Conservation (phyloP, 176 grass and related monocot genomes). For the Eremochloa ophiuroides region DNA sequence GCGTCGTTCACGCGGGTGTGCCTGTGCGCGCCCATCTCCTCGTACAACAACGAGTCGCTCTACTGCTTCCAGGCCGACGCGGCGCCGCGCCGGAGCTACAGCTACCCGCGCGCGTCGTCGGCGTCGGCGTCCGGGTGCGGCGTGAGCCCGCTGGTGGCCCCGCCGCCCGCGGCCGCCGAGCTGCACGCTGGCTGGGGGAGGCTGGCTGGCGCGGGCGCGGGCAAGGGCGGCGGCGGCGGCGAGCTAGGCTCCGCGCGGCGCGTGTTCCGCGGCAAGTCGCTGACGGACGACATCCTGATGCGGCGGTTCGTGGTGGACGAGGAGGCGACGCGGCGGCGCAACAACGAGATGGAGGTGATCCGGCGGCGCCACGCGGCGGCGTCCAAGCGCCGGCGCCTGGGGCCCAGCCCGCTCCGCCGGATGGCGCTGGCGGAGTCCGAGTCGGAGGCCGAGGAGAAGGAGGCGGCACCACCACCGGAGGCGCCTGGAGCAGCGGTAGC, state of each 20-base stretch:
- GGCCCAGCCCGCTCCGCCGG: constrained; percentile 70
- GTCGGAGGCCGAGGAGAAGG: constrained; percentile 20
- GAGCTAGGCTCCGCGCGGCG: constrained; percentile 34
- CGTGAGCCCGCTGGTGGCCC: constrained; percentile 45
- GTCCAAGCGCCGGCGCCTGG: constrained; percentile 63
- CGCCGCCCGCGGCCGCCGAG: constrained; percentile 23
- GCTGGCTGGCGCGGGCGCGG: not conserved
- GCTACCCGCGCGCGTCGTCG: constrained; percentile 78
- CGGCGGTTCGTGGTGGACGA: constrained; percentile 91
- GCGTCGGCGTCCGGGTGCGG: constrained; percentile 37
- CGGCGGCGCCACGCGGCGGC: constrained; percentile 64
- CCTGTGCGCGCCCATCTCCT: constrained; percentile 90
- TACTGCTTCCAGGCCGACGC: constrained; percentile 70
- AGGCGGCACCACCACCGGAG: not conserved
- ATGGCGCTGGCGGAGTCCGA: constrained; percentile 66
- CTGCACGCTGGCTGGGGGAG: not conserved
- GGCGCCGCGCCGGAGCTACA: constrained; percentile 80
- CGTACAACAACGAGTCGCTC: constrained; percentile 71
- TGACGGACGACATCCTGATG: constrained; percentile 86
- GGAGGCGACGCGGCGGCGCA: constrained; percentile 72
- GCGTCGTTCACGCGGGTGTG: constrained; percentile 92
- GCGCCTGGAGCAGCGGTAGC: not conserved
- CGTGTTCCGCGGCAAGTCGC: constrained; percentile 91
- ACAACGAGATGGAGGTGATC: constrained; percentile 92
- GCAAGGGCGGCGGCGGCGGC: not conserved